phyloP scores from a whole-genome alignment of 2,329 filamentous ascomycete species.

The Blastomyces parvus region DNA sequence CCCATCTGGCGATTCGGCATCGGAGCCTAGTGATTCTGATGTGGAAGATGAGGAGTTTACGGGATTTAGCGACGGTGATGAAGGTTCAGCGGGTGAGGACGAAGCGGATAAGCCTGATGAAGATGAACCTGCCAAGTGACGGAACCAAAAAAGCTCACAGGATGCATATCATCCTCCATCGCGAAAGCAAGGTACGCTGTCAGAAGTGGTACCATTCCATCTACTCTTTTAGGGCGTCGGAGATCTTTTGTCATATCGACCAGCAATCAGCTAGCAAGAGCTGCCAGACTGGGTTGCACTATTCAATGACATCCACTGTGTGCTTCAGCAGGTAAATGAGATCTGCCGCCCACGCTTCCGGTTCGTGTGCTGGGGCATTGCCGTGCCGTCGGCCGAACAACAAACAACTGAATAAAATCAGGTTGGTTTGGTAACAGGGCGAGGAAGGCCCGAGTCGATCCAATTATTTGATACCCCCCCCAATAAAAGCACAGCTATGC shows the following conservation, averaged over 20 bases:
- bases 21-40: constrained; percentile 31
- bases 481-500: not conserved
- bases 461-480: not conserved
- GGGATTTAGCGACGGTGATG: constrained; percentile 36
- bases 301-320: not conserved
- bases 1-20: constrained; percentile 20
- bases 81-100: constrained; percentile 18
- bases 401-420: not conserved
- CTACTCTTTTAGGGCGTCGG: not conserved
- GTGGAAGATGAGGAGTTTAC: constrained; percentile 37
- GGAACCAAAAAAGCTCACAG: not conserved
- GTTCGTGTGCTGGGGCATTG: not conserved
- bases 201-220: not conserved
- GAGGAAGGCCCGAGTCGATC: not conserved
- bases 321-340: not conserved
- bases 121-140: constrained; percentile 1
- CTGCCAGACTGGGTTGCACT: not conserved
- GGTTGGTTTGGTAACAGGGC: too few relatives aligned
- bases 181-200: not conserved
- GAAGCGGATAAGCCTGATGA: not conserved
- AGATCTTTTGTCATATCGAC: not conserved
- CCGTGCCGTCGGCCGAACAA: not conserved
- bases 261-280: not conserved
- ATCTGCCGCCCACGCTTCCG: not conserved
- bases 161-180: not conserved